Percentiles rank a stretch among this genome's conserved stretches.
Conservation (phyloP, 495 filamentous ascomycete genomes). For the Corynascus novoguineensis region DNA sequence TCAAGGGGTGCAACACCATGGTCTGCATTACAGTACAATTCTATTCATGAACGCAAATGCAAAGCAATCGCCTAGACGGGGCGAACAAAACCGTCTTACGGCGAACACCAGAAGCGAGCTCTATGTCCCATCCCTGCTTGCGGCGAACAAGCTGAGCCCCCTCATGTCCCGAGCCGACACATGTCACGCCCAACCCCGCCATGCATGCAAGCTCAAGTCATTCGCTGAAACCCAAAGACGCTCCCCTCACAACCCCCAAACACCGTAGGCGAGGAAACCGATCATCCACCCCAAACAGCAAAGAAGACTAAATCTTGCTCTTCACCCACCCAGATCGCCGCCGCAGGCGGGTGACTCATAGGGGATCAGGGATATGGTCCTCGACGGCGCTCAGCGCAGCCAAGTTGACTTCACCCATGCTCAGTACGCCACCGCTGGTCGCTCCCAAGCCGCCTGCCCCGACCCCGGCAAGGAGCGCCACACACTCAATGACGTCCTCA, state of each 20-base stretch:
- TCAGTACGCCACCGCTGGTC: constrained; percentile 23
- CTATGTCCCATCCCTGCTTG: neutral
- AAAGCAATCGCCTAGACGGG: neutral
- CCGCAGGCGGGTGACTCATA: neutral
- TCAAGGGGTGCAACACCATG: too few species aligned
- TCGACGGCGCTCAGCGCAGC: constrained; percentile 42
- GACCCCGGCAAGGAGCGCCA: constrained; percentile 60
- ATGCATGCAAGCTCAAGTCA: neutral
- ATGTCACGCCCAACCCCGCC: neutral
- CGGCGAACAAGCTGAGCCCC: neutral
- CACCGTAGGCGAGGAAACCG: neutral
- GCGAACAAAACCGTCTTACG: neutral
- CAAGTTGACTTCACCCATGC: constrained; percentile 43
- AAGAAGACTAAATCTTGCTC: constrained; percentile 13
- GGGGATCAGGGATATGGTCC: constrained; percentile 32
- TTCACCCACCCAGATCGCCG: neutral
- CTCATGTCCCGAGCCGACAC: neutral
- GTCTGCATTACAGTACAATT: neutral
- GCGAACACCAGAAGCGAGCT: neutral
- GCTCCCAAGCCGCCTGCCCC: constrained; percentile 41
- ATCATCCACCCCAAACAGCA: neutral
- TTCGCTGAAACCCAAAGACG: constrained; percentile 1
- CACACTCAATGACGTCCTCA: constrained; percentile 73
- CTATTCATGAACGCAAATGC: constrained; percentile 8
- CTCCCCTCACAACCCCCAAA: neutral